Evolutionary conservation across 225 moss, liverwort and hornwort genomes (phyloP).

Genomic region (Pseudoscleropodium purum): DNA sequence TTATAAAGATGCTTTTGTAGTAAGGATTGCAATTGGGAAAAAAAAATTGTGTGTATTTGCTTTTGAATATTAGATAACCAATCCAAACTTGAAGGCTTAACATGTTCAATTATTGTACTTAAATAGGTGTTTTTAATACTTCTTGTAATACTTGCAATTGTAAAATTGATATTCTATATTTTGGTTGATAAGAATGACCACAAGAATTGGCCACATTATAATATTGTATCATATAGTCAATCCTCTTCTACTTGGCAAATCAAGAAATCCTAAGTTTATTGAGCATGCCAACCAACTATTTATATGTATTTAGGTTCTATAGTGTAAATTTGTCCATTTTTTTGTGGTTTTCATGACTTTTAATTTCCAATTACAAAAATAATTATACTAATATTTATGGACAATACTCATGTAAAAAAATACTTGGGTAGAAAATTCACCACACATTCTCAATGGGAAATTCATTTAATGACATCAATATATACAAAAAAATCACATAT

Average conservation of each 20-base stretch:
- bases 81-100: background rate
- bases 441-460: background rate
- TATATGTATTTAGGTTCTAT: background rate
- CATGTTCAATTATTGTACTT: background rate
- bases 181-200: background rate
- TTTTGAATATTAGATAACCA: background rate
- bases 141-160: background rate
- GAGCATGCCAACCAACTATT: rapidly evolving
- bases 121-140: background rate
- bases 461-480: background rate
- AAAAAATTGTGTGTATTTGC: rapidly evolving
- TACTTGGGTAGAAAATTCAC: background rate
- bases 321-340: background rate
- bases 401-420: background rate
- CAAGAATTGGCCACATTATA: background rate
- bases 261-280: background rate
- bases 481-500: background rate
- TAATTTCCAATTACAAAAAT: background rate
- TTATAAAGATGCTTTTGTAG: too few relatives aligned
- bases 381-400: background rate
- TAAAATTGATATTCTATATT: background rate
- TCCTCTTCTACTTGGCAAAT: background rate
- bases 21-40: background rate
- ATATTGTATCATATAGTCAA: background rate
- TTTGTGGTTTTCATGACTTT: rapidly evolving